Evolutionary conservation across 768 basidiomycete species (phyloP).

Genomic region (Auricularia sp.): DNA sequence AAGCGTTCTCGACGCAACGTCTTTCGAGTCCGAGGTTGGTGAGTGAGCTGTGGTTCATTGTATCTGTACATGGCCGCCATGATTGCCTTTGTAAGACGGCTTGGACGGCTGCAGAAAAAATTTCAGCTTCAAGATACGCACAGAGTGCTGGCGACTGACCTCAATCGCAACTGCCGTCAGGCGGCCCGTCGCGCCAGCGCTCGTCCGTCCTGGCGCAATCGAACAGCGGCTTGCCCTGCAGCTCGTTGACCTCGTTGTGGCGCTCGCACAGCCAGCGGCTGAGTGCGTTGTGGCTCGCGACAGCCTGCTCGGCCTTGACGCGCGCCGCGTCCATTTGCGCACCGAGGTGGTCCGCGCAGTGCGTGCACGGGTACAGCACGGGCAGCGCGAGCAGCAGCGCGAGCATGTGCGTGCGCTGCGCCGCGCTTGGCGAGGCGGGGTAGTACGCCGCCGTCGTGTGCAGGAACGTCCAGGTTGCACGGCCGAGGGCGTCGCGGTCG

Average conservation of each 20-base stretch:
- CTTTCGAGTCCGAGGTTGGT: too few species aligned
- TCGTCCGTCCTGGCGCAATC: conserved; percentile 75
- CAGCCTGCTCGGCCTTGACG: neutral
- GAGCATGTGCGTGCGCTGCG: conserved; percentile 77
- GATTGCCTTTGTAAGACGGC: too few species aligned
- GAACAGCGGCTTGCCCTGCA: conserved; percentile 74
- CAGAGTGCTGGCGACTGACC: neutral
- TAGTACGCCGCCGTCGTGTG: conserved; percentile 95
- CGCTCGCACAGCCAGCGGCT: conserved; percentile 83
- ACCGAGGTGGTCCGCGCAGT: conserved; percentile 78
- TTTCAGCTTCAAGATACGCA: too few species aligned
- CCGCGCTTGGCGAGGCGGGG: conserved; percentile 65
- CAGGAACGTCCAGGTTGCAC: conserved; percentile 93
- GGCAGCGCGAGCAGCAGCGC: conserved; percentile 69
- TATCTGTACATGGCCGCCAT: too few species aligned
- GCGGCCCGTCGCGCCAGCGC: conserved; percentile 87
- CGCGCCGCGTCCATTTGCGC: conserved; percentile 35
- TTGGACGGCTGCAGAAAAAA: too few species aligned
- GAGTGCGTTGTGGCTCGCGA: conserved; percentile 27
- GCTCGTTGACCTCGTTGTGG: conserved; percentile 87
- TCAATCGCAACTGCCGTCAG: conserved; percentile 81
- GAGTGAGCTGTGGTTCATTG: too few species aligned
- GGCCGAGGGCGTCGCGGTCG: conserved; percentile 81
- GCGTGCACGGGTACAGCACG: conserved; percentile 75
- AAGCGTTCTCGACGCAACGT: too few species aligned